These are phyloP conservation scores for Colletotrichum australisinense DNA, from an alignment of 2,329 filamentous ascomycete genomes.

Conservation along the genomic window DNA sequence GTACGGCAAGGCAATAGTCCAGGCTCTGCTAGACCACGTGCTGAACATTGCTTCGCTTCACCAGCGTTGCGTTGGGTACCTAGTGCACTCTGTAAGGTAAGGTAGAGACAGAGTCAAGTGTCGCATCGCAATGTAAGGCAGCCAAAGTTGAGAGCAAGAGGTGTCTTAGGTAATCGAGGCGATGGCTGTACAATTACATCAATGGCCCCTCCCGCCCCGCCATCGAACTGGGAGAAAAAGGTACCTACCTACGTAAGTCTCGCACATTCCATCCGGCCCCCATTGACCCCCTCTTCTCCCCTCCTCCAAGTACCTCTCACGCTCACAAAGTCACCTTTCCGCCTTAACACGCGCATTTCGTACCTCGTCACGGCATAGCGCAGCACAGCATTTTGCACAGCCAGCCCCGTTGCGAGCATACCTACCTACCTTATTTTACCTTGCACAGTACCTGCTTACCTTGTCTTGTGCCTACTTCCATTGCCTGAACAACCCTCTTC, in stretches of 20 bases:
- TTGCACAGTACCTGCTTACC: neutral
- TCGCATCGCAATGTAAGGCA: neutral
- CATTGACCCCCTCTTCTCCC: neutral
- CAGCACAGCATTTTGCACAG: conserved; percentile 6
- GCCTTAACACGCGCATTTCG: too few species aligned
- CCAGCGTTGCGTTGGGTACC: neutral
- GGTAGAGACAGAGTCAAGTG: neutral
- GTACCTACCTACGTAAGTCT: conserved; percentile 20
- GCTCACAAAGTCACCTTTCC: too few species aligned
- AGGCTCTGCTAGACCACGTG: conserved; percentile 11
- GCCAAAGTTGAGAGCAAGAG: neutral
- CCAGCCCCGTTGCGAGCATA: neutral
- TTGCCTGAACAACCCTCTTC: neutral
- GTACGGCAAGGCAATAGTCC: neutral
- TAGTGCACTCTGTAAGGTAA: too few species aligned
- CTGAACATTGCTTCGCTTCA: neutral
- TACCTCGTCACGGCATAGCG: neutral
- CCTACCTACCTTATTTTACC: too few species aligned
- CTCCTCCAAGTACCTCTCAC: neutral
- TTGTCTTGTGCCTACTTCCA: neutral
- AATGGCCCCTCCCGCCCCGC: conserved; percentile 40
- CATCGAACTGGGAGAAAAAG: conserved; percentile 18
- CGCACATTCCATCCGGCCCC: conserved; percentile 1
- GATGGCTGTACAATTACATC: conserved; percentile 45
- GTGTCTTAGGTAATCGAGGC: neutral